Percentiles rank a stretch among this genome's conserved stretches.
Evolutionary conservation across 257 asterid genomes (phyloP).

Genomic region (Nicotiana obtusifolia): DNA sequence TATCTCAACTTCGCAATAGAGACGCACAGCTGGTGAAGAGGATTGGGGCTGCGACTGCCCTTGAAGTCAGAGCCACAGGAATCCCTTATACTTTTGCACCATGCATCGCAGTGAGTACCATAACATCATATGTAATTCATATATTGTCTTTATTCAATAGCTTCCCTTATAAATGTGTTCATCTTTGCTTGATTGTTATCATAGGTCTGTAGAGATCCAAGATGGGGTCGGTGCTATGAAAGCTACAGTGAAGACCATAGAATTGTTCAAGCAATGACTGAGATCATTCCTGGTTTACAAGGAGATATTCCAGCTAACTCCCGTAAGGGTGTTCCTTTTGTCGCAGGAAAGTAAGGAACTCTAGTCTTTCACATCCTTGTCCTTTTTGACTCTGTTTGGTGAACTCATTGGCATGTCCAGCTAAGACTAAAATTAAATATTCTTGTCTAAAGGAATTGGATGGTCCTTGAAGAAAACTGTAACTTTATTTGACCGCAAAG

Average conservation of each 20-base stretch:
- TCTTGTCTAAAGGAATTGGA: too few species aligned
- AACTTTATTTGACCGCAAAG: background rate
- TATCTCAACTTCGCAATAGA: slow-evolving; percentile 5
- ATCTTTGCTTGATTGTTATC: background rate
- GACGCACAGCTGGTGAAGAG: slow-evolving; percentile 31
- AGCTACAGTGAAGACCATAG: slow-evolving; percentile 38
- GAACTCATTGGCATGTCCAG: background rate
- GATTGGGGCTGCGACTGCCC: slow-evolving; percentile 43
- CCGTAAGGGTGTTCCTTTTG: slow-evolving; percentile 18
- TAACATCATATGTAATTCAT: background rate
- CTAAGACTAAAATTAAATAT: too few species aligned
- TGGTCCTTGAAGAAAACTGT: too few species aligned
- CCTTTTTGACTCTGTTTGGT: background rate
- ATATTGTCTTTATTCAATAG: background rate
- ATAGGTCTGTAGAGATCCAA: slow-evolving; percentile 39
- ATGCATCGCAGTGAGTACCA: slow-evolving; percentile 27
- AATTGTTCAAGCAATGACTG: slow-evolving; percentile 30
- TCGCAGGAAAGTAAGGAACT: slow-evolving; percentile 12
- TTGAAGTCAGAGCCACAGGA: slow-evolving; percentile 39
- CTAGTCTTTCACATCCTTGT: background rate
- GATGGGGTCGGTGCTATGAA: slow-evolving; percentile 43
- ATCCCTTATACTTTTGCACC: slow-evolving; percentile 34
- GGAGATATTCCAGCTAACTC: slow-evolving; percentile 23
- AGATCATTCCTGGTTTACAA: slow-evolving; percentile 28
- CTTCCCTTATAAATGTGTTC: background rate